A percentile compares a stretch with the other conserved stretches of the same genome.
Conservation (phyloP, 2,329 filamentous ascomycete species). For the Claviceps sp. region DNA sequence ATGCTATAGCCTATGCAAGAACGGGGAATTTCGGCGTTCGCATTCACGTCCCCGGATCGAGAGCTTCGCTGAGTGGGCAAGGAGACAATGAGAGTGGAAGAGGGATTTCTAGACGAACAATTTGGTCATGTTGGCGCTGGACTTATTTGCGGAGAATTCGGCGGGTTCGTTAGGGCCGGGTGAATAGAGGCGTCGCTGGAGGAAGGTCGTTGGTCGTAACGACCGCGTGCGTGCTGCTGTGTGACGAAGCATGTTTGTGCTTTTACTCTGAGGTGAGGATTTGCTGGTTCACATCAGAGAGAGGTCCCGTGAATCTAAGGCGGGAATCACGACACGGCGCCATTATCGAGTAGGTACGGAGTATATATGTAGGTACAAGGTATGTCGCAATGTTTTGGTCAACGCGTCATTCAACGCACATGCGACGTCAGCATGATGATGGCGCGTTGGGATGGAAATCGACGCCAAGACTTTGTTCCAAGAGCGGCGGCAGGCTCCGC, state of each 20-base stretch:
- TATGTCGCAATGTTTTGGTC: background rate
- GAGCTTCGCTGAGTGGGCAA: background rate
- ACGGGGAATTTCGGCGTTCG: too few relatives aligned
- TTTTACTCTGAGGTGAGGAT: background rate
- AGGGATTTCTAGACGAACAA: background rate
- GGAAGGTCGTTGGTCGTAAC: background rate
- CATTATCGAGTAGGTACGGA: too few relatives aligned
- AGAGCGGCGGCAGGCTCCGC: too few relatives aligned
- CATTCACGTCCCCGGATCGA: too few relatives aligned
- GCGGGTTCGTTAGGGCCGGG: background rate
- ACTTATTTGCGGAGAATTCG: background rate
- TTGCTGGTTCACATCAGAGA: too few relatives aligned
- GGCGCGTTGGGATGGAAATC: background rate
- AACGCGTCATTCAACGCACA: background rate
- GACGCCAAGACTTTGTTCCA: background rate
- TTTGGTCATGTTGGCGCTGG: background rate
- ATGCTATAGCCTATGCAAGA: background rate
- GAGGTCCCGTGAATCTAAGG: too few relatives aligned
- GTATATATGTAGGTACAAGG: too few relatives aligned
- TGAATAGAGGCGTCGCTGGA: background rate
- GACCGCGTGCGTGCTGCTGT: background rate
- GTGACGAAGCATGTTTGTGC: background rate
- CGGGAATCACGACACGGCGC: too few relatives aligned
- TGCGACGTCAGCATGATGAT: slow-evolving; percentile 1
- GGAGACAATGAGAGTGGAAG: too few relatives aligned